These are phyloP conservation scores for Chaetomiaceae sp. DNA, from an alignment of 2,329 filamentous ascomycete genomes.

Conservation along the genomic window DNA sequence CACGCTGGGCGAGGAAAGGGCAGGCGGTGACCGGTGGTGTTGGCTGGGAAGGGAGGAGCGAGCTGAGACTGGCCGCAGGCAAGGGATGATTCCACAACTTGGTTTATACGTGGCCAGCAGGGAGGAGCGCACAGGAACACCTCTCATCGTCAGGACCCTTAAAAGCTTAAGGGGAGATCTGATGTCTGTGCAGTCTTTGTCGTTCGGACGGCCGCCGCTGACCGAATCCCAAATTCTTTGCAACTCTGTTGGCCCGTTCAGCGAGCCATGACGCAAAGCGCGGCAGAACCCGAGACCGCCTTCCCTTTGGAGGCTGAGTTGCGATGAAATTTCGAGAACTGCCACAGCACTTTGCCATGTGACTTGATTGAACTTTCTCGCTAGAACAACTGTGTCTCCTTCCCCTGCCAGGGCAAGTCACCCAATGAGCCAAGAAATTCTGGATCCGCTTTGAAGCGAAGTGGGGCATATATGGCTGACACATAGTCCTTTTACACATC, in stretches of 20 bases:
- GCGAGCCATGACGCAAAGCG: constrained; percentile 21
- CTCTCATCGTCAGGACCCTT: constrained; percentile 1
- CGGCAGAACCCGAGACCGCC: constrained; percentile 17
- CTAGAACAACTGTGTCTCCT: no score
- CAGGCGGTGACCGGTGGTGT: constrained; percentile 17
- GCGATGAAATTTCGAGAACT: constrained; percentile 1
- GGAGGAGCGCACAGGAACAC: background rate
- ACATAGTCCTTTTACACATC: no score
- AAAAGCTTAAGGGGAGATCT: background rate
- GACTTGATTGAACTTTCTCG: background rate
- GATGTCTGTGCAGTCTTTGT: constrained; percentile 8
- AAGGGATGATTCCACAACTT: constrained; percentile 4
- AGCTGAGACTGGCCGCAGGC: background rate
- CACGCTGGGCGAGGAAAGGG: constrained; percentile 18
- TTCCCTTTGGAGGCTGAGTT: constrained; percentile 1
- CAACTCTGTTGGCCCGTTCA: constrained; percentile 16
- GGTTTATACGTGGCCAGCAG: constrained; percentile 13
- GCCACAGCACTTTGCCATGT: constrained; percentile 10
- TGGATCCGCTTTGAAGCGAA: no score
- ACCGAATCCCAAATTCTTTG: constrained; percentile 4
- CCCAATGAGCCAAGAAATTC: no score
- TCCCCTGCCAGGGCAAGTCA: no score
- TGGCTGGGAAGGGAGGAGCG: constrained; percentile 4
- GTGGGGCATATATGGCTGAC: no score
- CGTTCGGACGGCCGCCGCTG: constrained; percentile 2